Percentiles rank a stretch among this genome's conserved stretches.
Conservation (phyloP, 768 basidiomycete genomes). For the Suillus tomentosus region DNA sequence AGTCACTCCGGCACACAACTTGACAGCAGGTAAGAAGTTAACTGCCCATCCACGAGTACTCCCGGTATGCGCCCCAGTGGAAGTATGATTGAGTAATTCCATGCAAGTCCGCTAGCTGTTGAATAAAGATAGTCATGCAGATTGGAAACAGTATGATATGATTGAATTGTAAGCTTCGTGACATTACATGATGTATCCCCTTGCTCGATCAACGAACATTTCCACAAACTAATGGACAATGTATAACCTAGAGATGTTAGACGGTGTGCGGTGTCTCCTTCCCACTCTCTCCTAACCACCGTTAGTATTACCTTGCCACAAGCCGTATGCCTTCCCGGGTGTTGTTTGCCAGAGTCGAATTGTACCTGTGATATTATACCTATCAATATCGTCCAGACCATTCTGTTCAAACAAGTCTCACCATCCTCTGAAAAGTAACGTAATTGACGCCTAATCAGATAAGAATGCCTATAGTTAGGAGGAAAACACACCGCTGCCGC, state of each 20-base stretch:
- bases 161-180: slow-evolving; percentile 16
- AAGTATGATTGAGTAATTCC: background rate
- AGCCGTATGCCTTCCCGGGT: slow-evolving; percentile 88
- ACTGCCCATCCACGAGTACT: background rate
- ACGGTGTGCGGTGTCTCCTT: slow-evolving; percentile 17
- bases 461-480: slow-evolving; percentile 12
- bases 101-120: background rate
- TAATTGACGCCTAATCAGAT: slow-evolving; percentile 14
- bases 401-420: slow-evolving; percentile 23
- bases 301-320: slow-evolving; percentile 74
- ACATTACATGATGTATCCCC: slow-evolving; percentile 23
- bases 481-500: slow-evolving; percentile 81
- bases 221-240: slow-evolving; percentile 17
- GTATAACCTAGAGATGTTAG: slow-evolving; percentile 11
- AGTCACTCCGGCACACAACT: too few species aligned
- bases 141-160: slow-evolving; percentile 14
- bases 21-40: too few species aligned
- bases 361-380: slow-evolving; percentile 56
- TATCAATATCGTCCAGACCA: slow-evolving; percentile 9
- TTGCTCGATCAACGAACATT: slow-evolving; percentile 22
- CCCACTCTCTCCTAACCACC: slow-evolving; percentile 37
- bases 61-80: background rate
- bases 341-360: slow-evolving; percentile 98
- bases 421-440: slow-evolving; percentile 63
- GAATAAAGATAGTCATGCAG: background rate